Evolutionary conservation across 164 flowering plant genomes (phyloP).

Genomic region (Nelumbo lutea): DNA sequence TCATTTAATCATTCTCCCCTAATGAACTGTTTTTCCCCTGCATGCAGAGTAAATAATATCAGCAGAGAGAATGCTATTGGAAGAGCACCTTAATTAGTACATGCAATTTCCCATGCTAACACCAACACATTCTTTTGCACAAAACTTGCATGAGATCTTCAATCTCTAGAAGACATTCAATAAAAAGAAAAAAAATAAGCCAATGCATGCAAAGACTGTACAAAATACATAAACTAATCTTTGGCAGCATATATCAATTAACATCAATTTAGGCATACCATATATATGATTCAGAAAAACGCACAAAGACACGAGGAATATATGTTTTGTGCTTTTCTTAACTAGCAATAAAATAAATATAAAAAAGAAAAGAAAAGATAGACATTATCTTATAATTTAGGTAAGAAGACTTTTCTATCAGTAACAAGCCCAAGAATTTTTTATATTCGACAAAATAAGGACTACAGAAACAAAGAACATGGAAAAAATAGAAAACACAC

Average conservation of each 20-base stretch:
- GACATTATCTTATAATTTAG: neutral
- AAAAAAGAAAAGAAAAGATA: neutral
- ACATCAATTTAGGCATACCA: neutral
- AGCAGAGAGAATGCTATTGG: slow-evolving; percentile 1
- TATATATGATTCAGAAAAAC: neutral
- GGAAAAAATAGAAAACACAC: too few relatives aligned
- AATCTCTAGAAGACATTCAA: neutral
- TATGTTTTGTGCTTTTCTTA: too few relatives aligned
- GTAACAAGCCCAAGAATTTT: neutral
- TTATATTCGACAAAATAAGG: too few relatives aligned
- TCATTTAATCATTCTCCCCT: slow-evolving; percentile 23
- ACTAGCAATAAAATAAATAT: neutral
- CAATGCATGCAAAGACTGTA: neutral
- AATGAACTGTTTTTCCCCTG: slow-evolving; percentile 63
- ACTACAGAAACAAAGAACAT: too few relatives aligned
- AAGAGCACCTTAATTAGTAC: neutral
- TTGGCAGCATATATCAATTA: neutral
- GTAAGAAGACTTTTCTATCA: neutral
- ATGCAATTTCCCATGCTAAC: neutral
- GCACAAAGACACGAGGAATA: neutral
- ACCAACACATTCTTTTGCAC: neutral
- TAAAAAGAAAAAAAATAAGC: neutral
- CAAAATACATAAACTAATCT: neutral
- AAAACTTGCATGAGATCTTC: neutral
- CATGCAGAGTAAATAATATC: slow-evolving; percentile 4